These are phyloP conservation scores for Papiliotrema terrestris DNA, from an alignment of 1,284 basidiomycete species.

Conservation along the genomic window DNA sequence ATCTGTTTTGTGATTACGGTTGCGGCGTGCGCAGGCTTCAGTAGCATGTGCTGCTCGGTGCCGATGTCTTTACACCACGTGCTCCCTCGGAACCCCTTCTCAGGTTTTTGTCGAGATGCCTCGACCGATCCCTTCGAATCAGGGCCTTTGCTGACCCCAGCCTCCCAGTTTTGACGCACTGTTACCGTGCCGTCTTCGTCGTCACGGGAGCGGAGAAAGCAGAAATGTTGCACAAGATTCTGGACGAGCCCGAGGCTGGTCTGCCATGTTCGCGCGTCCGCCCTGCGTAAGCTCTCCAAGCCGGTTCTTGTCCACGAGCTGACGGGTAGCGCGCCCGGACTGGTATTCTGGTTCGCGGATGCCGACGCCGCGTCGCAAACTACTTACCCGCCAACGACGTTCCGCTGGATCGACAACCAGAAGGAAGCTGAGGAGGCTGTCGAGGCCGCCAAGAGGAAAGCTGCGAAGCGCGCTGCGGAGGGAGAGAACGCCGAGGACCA, in stretches of 20 bases:
- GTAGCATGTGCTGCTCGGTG: too few relatives aligned
- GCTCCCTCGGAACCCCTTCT: too few relatives aligned
- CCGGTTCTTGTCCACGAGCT: not conserved
- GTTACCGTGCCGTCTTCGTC: slow-evolving; percentile 83
- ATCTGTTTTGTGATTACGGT: too few relatives aligned
- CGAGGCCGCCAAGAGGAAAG: slow-evolving; percentile 34
- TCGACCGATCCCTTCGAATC: too few relatives aligned
- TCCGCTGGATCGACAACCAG: slow-evolving; percentile 49
- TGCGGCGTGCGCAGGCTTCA: too few relatives aligned
- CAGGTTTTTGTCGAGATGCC: too few relatives aligned
- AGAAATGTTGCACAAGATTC: slow-evolving; percentile 69
- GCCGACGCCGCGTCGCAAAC: slow-evolving; percentile 60
- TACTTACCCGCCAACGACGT: slow-evolving; percentile 43
- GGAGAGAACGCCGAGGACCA: slow-evolving; percentile 16
- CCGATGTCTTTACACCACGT: too few relatives aligned
- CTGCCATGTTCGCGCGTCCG: slow-evolving; percentile 81
- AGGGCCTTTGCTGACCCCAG: slow-evolving; percentile 20
- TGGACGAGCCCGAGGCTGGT: slow-evolving; percentile 77
- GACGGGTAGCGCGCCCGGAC: slow-evolving; percentile 62
- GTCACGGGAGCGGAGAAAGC: slow-evolving; percentile 80
- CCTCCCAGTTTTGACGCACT: slow-evolving; percentile 85
- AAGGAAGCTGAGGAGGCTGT: slow-evolving; percentile 49
- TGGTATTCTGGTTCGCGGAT: slow-evolving; percentile 90
- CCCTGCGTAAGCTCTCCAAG: slow-evolving; percentile 54
- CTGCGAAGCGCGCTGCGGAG: slow-evolving; percentile 24